These are phyloP conservation scores for Cyclotella cryptica DNA, from an alignment of 108 stramenopile genomes.

Conservation along the genomic window DNA sequence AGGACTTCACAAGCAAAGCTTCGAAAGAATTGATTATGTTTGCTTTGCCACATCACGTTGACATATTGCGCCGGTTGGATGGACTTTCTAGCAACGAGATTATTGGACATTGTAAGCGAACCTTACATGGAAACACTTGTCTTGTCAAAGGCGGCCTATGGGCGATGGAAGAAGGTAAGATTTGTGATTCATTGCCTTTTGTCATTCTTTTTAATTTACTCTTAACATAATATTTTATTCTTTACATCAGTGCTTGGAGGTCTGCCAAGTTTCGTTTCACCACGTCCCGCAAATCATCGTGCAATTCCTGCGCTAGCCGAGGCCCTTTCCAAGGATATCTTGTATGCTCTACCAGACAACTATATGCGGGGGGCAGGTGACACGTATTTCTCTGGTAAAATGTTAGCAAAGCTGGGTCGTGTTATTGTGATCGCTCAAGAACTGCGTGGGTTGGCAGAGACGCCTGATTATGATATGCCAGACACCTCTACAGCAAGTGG, in stretches of 20 bases:
- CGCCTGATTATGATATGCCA: slow-evolving; percentile 11
- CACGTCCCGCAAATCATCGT: slow-evolving; percentile 58
- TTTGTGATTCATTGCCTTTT: not conserved
- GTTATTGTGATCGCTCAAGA: slow-evolving; percentile 88
- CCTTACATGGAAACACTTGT: slow-evolving; percentile 48
- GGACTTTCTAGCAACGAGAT: slow-evolving; percentile 40
- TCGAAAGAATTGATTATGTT: slow-evolving; percentile 59
- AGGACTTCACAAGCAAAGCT: slow-evolving; percentile 38
- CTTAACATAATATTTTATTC: not conserved
- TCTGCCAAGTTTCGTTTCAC: slow-evolving; percentile 70
- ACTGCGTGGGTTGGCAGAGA: slow-evolving; percentile 61
- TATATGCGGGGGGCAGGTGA: slow-evolving; percentile 91
- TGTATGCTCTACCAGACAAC: slow-evolving; percentile 72
- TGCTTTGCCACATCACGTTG: slow-evolving; percentile 79
- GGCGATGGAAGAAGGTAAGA: slow-evolving; percentile 42
- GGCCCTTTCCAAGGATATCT: slow-evolving; percentile 62
- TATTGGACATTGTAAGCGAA: slow-evolving; percentile 29
- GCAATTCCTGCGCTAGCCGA: slow-evolving; percentile 54
- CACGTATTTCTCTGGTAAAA: slow-evolving; percentile 95
- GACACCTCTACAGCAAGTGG: slow-evolving; percentile 20
- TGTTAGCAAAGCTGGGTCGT: slow-evolving; percentile 89
- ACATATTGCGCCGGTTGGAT: slow-evolving; percentile 43
- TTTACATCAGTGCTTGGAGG: slow-evolving; percentile 32
- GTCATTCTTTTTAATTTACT: not conserved
- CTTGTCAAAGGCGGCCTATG: slow-evolving; percentile 35